Evolutionary conservation across 305 asterid genomes (phyloP).

Genomic region (Nicotiana rustica): DNA sequence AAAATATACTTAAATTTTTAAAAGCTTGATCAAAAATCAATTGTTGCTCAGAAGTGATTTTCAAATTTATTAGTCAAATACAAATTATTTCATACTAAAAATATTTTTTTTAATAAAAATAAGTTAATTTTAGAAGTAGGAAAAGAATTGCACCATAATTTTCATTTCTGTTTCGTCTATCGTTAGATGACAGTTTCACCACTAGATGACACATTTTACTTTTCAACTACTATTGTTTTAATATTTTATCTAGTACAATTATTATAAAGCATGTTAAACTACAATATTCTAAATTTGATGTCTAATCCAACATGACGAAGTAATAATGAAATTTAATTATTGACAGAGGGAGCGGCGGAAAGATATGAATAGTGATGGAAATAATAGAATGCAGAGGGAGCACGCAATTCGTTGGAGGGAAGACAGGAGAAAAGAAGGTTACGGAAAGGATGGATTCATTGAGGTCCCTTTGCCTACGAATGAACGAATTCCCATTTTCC

Average conservation of each 20-base stretch:
- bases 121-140: too few species aligned
- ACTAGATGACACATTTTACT: neutral
- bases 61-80: too few species aligned
- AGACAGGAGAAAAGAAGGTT: conserved; percentile 29
- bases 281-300: neutral
- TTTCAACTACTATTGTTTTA: neutral
- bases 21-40: too few species aligned
- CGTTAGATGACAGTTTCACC: neutral
- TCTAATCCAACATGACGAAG: neutral
- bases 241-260: neutral
- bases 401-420: conserved; percentile 35
- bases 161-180: neutral
- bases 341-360: neutral
- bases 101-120: too few species aligned
- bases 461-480: conserved; percentile 1
- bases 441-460: conserved; percentile 35
- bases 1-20: too few species aligned
- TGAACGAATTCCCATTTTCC: conserved; percentile 7
- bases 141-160: neutral
- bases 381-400: conserved; percentile 19
- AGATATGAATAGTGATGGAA: neutral
- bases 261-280: too few species aligned
- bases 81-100: too few species aligned
- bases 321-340: neutral
- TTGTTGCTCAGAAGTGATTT: too few species aligned